Evolutionary conservation across 805 yeast species (phyloP).

Genomic region (Cyberlindnera sargentensis): DNA sequence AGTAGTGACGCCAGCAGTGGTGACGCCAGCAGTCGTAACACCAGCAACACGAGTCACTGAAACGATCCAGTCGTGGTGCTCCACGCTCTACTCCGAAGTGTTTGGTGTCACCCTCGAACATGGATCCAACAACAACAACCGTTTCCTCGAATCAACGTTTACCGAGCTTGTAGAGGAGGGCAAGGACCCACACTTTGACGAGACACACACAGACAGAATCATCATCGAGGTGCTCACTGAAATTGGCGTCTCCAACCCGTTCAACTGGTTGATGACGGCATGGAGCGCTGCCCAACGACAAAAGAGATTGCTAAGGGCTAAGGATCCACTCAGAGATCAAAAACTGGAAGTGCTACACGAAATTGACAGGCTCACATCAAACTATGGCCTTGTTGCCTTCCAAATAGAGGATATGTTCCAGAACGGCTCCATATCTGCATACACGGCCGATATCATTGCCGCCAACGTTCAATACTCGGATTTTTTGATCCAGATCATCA

Average conservation of each 20-base stretch:
- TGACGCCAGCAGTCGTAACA: not conserved
- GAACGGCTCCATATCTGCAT: constrained; percentile 21
- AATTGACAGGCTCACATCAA: constrained; percentile 41
- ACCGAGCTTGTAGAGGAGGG: constrained; percentile 18
- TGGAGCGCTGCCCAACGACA: constrained; percentile 35
- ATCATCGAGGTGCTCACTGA: constrained; percentile 53
- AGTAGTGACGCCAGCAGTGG: not conserved
- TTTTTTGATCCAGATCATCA: constrained; percentile 50
- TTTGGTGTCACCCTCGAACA: constrained; percentile 17
- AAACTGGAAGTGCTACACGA: constrained; percentile 40
- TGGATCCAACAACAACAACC: constrained; percentile 5
- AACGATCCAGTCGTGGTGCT: constrained; percentile 7
- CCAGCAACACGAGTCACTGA: not conserved
- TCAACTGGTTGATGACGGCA: constrained; percentile 39
- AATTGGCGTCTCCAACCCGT: constrained; percentile 39
- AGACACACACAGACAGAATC: constrained; percentile 35
- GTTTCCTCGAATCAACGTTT: constrained; percentile 19
- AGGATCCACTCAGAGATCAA: constrained; percentile 30
- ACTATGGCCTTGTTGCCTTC: constrained; percentile 62
- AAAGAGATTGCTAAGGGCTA: constrained; percentile 37
- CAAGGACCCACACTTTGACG: constrained; percentile 14
- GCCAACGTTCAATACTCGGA: constrained; percentile 29
- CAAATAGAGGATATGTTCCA: constrained; percentile 53
- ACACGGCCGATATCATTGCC: constrained; percentile 25
- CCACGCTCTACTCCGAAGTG: constrained; percentile 10